phyloP scores from a whole-genome alignment of 495 filamentous ascomycete species.

The Penicillium egyptiacum region DNA sequence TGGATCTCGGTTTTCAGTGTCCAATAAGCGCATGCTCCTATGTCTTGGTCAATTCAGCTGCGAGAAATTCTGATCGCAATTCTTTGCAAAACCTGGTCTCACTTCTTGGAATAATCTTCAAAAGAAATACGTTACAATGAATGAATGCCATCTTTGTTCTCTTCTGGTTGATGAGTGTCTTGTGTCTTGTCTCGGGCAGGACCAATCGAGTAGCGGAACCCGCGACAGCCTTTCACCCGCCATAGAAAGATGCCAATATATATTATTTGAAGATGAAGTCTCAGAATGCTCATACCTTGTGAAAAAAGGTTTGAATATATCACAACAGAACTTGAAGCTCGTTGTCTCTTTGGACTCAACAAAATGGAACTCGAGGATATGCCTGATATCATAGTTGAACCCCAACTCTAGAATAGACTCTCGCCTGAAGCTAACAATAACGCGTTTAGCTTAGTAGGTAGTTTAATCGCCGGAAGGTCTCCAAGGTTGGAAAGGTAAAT shows the following conservation, averaged over 20 bases:
- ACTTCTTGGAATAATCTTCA: slow-evolving; percentile 1
- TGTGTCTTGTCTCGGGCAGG: background rate
- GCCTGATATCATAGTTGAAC: background rate
- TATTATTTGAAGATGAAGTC: background rate
- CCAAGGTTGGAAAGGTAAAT: background rate
- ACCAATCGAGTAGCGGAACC: background rate
- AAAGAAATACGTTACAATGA: slow-evolving; percentile 11
- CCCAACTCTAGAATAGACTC: background rate
- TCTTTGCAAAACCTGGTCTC: slow-evolving; percentile 1
- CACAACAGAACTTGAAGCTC: background rate
- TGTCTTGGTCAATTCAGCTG: background rate
- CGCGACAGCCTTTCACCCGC: background rate
- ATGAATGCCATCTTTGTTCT: slow-evolving; percentile 5
- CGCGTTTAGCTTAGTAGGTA: background rate
- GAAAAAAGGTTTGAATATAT: background rate
- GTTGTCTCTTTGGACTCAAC: background rate
- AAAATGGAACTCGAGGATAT: background rate
- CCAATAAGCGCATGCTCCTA: slow-evolving; percentile 25
- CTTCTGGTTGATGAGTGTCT: background rate
- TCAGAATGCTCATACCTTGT: background rate
- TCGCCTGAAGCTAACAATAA: background rate
- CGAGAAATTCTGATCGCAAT: slow-evolving; percentile 1
- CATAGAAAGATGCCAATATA: background rate
- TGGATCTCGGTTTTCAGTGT: slow-evolving; percentile 24
- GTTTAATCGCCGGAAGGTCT: background rate